Evolutionary conservation across 768 basidiomycete genomes (phyloP).

Genomic region (Amyloporia xantha): DNA sequence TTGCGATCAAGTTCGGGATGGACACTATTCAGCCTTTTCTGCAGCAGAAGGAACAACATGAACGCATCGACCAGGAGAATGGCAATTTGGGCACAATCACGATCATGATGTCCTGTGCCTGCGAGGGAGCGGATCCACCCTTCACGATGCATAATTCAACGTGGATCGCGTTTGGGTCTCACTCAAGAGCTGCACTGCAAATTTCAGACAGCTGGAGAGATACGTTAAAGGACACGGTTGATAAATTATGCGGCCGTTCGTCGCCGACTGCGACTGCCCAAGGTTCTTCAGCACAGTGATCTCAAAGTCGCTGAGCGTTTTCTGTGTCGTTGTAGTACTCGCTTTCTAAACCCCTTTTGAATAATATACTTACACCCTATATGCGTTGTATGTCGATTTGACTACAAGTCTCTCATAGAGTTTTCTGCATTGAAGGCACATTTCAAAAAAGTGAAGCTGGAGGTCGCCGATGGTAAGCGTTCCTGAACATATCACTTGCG

Average conservation of each 20-base stretch:
- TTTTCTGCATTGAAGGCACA: no score
- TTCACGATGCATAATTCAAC: slow-evolving; percentile 8
- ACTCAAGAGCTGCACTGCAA: slow-evolving; percentile 7
- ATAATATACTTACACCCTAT: no score
- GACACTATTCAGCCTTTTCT: slow-evolving; percentile 1
- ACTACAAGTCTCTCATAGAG: no score
- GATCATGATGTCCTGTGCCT: slow-evolving; percentile 1
- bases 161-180: slow-evolving; percentile 10
- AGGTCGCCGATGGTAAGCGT: no score
- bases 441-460: no score
- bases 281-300: no score
- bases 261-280: no score
- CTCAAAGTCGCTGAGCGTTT: no score
- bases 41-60: slow-evolving; percentile 6
- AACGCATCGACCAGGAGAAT: slow-evolving; percentile 6
- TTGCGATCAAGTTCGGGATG: neutral
- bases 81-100: slow-evolving; percentile 11
- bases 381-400: no score
- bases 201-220: slow-evolving; percentile 10
- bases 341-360: no score
- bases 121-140: neutral
- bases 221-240: slow-evolving; percentile 10
- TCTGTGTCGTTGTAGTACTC: no score
- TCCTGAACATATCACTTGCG: no score
- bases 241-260: slow-evolving; percentile 10